A percentile compares a stretch with the other conserved stretches of the same genome.
Evolutionary conservation across 2,329 filamentous ascomycete species (phyloP).

Genomic region (Diaporthe citriasiana): DNA sequence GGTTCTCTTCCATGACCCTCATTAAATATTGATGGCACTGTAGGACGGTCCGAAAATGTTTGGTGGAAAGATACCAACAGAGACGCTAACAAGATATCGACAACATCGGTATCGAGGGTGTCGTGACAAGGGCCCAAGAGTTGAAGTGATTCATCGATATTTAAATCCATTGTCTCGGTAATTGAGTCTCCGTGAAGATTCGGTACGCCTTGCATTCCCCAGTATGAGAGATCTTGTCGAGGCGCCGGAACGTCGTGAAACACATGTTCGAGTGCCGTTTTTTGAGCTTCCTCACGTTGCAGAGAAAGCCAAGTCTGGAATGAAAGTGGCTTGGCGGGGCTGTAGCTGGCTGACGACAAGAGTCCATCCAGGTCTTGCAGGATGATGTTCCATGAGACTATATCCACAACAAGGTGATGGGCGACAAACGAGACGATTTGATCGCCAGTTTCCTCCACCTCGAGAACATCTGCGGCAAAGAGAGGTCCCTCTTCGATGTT

Average conservation of each 20-base stretch:
- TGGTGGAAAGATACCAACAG: conserved; percentile 6
- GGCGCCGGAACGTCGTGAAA: conserved; percentile 5
- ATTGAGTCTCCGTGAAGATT: background rate
- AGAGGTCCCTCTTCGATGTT: conserved; percentile 12
- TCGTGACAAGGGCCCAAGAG: conserved; percentile 1
- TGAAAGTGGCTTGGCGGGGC: background rate
- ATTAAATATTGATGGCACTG: conserved; percentile 8
- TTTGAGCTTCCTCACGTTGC: background rate
- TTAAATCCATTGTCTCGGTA: background rate
- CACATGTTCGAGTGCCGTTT: background rate
- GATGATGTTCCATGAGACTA: conserved; percentile 14
- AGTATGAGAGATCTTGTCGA: conserved; percentile 2
- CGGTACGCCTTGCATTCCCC: conserved; percentile 13
- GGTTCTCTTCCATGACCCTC: conserved; percentile 14
- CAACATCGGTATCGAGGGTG: background rate
- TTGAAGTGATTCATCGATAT: background rate
- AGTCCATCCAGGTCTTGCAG: background rate
- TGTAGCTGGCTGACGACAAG: background rate
- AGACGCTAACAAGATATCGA: conserved; percentile 5
- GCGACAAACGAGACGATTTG: background rate
- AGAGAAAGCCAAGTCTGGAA: conserved; percentile 21
- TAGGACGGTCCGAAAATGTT: background rate
- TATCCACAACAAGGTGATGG: conserved; percentile 8
- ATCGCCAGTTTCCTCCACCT: background rate
- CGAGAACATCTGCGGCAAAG: background rate